Evolutionary conservation across 257 asterid species (phyloP).

Genomic region (Solanum bulbocastanum): DNA sequence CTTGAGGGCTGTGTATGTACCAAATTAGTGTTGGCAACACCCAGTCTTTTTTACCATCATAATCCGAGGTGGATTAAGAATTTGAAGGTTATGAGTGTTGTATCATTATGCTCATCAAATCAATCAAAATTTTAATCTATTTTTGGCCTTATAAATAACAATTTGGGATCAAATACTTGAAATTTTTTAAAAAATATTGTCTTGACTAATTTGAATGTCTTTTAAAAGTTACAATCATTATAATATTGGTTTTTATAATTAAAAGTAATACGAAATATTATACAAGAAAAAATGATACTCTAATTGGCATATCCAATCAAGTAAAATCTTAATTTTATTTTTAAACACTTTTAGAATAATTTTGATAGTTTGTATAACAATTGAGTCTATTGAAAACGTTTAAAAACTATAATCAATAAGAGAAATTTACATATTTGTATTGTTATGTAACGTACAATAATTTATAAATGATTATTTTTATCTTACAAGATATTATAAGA

Average conservation of each 20-base stretch:
- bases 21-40: neutral
- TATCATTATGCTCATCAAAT: neutral
- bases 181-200: accelerated
- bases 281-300: neutral
- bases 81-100: too few relatives aligned
- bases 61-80: accelerated
- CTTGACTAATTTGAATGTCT: neutral
- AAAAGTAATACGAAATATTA: neutral
- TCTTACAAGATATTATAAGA: too few relatives aligned
- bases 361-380: too few relatives aligned
- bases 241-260: too few relatives aligned
- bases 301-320: too few relatives aligned
- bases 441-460: too few relatives aligned
- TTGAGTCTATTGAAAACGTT: neutral
- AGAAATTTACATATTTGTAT: neutral
- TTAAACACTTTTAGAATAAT: too few relatives aligned
- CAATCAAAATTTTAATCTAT: neutral
- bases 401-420: neutral
- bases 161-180: neutral
- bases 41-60: neutral
- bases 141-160: neutral
- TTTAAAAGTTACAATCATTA: neutral
- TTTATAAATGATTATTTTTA: too few relatives aligned
- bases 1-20: neutral
- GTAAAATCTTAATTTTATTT: too few relatives aligned